Conservation (phyloP, 495 filamentous ascomycete genomes). For the Aspergillus affinis region DNA sequence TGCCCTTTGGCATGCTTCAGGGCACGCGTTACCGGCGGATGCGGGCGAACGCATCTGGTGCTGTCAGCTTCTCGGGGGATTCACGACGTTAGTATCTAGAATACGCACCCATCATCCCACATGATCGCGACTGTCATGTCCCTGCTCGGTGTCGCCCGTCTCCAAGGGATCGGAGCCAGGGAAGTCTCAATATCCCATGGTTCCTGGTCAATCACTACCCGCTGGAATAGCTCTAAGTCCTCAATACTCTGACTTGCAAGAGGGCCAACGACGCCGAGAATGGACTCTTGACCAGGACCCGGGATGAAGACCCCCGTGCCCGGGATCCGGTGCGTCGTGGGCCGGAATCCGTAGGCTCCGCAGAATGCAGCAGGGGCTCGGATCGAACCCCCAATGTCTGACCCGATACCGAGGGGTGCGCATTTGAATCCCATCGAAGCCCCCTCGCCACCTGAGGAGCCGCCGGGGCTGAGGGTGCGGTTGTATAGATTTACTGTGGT, state of each 20-base stretch:
- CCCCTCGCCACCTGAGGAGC: slow-evolving; percentile 68
- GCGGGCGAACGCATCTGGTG: slow-evolving; percentile 47
- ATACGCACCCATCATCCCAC: slow-evolving; percentile 60
- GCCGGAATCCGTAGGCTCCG: slow-evolving; percentile 59
- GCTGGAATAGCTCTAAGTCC: slow-evolving; percentile 65
- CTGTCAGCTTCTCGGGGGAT: background rate
- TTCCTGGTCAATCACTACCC: slow-evolving; percentile 53
- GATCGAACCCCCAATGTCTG: slow-evolving; percentile 65
- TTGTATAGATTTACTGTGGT: slow-evolving; percentile 64
- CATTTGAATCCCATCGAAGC: slow-evolving; percentile 63
- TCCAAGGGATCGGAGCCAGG: slow-evolving; percentile 62
- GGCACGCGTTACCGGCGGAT: slow-evolving; percentile 66
- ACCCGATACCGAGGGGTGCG: slow-evolving; percentile 64
- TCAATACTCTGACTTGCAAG: slow-evolving; percentile 57
- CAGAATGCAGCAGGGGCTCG: slow-evolving; percentile 59
- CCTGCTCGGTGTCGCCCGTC: slow-evolving; percentile 31
- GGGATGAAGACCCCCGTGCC: slow-evolving; percentile 38
- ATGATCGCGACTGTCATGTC: slow-evolving; percentile 66
- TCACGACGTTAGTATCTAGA: slow-evolving; percentile 19
- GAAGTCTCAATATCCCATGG: slow-evolving; percentile 63
- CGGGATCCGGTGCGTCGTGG: slow-evolving; percentile 56
- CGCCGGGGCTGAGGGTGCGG: slow-evolving; percentile 54
- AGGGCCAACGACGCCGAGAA: slow-evolving; percentile 62
- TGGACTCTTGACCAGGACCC: slow-evolving; percentile 56
- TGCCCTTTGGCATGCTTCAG: slow-evolving; percentile 56